These are phyloP conservation scores for Kickxella alabastrina DNA, from an alignment of 192 early-diverging fungal species.

Conservation along the genomic window DNA sequence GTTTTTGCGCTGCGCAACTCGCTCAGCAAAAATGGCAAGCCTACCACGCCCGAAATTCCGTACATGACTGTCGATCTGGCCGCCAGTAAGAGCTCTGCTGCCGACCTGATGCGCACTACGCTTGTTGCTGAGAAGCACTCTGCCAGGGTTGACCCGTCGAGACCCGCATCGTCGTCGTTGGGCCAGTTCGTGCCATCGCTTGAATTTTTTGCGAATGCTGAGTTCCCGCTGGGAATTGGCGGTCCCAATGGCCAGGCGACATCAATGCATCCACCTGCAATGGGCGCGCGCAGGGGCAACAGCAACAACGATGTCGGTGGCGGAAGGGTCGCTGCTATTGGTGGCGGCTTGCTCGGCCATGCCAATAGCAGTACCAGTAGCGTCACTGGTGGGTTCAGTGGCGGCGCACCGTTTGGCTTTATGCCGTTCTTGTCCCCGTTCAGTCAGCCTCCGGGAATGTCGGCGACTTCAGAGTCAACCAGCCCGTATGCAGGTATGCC, in stretches of 20 bases:
- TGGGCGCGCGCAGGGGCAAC: background rate
- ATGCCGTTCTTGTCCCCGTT: too few species aligned
- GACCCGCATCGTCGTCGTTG: conserved; percentile 2
- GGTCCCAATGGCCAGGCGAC: conserved; percentile 43
- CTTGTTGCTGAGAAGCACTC: background rate
- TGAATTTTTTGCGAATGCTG: conserved; percentile 50
- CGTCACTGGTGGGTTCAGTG: too few species aligned
- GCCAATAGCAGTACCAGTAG: too few species aligned
- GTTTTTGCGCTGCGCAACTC: conserved; percentile 25
- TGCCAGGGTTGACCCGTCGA: background rate
- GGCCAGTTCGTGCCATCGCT: conserved; percentile 49
- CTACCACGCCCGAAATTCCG: conserved; percentile 38
- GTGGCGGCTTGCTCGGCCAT: background rate
- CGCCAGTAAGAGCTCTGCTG: background rate
- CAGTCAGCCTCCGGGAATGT: too few species aligned
- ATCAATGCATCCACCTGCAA: conserved; percentile 15
- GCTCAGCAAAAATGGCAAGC: conserved; percentile 20
- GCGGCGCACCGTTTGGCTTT: too few species aligned
- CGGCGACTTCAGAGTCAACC: too few species aligned
- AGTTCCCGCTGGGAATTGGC: conserved; percentile 44
- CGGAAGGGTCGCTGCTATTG: background rate
- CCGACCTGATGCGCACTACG: background rate
- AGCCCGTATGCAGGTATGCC: too few species aligned
- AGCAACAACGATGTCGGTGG: background rate
- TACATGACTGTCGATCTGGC: conserved; percentile 30